Evolutionary conservation across 345 rosid genomes (phyloP), one percentile per base, ranked within the genome.

Genomic region (Tarenaya hassleriana): DNA sequence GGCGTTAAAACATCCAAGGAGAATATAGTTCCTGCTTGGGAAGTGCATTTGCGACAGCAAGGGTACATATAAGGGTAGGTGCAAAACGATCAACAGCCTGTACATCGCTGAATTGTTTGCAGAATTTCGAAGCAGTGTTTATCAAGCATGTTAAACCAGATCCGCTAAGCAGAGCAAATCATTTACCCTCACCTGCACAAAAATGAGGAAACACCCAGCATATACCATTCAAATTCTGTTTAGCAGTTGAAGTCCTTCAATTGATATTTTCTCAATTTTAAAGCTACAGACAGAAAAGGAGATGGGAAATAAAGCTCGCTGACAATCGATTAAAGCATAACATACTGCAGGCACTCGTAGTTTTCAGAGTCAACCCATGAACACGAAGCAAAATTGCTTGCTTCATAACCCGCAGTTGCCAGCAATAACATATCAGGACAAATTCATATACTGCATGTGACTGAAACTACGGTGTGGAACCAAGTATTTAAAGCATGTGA

Each of bases 301-400:
- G 15, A 0, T 45, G 8, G 38, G 0, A 45, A 58, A 18, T 52
- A 46, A 45, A 7, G 10, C 4, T 24, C 16, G 45, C 6, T 40
- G 51, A 52, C 41, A 17, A 59, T 52, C 12, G 1, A 47, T 8
- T 16, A 17, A 47, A 3, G 21, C 4, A 53, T 16, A 61, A 67
- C 91, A 40, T 80, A 92, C 98, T 80, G 84, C 98, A n/a, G 72
- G 96, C 98, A 53, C 88, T 78, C 27, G 98, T 92, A 13, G 98
- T 92, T 76, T 80, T 92, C 39, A 92, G 96, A 52, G 98, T 97
- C 60, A 92, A 56, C 41, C 94, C 88, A 73, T 92, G 98, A 57
- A 88, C 88, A 29, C 90, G 97, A 51, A 94, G 98, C 83, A 92
- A 75, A 71, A 92, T 78, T 76, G 79, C 77, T 72, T 85, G 77